Percentiles rank a stretch among this genome's conserved stretches.
Conservation (phyloP, 2,329 filamentous ascomycete species). For the Diplodia seriata region DNA sequence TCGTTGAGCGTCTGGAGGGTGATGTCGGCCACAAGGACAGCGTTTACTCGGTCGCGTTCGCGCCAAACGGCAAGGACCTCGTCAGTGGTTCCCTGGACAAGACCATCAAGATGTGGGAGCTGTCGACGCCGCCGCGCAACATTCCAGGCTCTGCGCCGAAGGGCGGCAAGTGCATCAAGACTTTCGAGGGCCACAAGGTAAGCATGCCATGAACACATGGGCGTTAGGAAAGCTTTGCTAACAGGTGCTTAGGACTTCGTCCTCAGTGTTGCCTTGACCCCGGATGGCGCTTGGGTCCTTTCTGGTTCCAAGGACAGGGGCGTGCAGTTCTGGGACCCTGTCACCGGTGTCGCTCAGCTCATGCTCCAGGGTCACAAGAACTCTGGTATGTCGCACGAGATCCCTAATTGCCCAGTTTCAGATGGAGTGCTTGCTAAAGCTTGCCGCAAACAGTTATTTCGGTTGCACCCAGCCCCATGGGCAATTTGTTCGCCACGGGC, state of each 20-base stretch:
- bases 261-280: slow-evolving; percentile 91
- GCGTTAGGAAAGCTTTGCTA: background rate
- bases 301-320: slow-evolving; percentile 96
- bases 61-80: slow-evolving; percentile 88
- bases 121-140: slow-evolving; percentile 73
- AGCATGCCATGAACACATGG: slow-evolving; percentile 41
- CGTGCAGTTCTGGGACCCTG: slow-evolving; percentile 98
- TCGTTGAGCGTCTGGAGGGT: slow-evolving; percentile 90
- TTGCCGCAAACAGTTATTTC: slow-evolving; percentile 73
- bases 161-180: slow-evolving; percentile 92
- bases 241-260: slow-evolving; percentile 79
- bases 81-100: slow-evolving; percentile 96
- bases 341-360: slow-evolving; percentile 90
- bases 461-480: slow-evolving; percentile 89
- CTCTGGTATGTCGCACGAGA: slow-evolving; percentile 63
- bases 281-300: slow-evolving; percentile 93
- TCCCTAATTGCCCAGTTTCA: background rate
- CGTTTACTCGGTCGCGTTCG: slow-evolving; percentile 96
- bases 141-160: slow-evolving; percentile 73
- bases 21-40: slow-evolving; percentile 95
- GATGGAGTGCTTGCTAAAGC: slow-evolving; percentile 16
- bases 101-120: slow-evolving; percentile 99
- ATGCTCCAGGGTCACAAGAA: slow-evolving; percentile 99
- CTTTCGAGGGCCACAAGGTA: slow-evolving; percentile 95
- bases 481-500: slow-evolving; percentile 90